phyloP scores from a whole-genome alignment of 2,329 filamentous ascomycete species.

The Scopulariopsis brevicaulis region DNA sequence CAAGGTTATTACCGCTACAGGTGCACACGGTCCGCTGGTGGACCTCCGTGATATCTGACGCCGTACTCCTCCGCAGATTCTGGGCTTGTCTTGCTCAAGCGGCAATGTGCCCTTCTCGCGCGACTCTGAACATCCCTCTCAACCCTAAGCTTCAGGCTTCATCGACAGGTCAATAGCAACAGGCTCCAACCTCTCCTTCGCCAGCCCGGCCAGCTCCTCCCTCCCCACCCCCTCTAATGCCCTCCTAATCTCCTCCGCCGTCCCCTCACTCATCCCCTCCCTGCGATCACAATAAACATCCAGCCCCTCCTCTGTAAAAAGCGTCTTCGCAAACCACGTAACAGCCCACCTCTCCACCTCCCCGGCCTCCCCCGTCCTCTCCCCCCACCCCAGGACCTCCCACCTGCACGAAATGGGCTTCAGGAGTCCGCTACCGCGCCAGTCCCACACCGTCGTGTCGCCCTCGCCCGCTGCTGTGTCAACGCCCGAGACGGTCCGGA shows the following conservation, averaged over 20 bases:
- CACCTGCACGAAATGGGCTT: constrained; percentile 64
- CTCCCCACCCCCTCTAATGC: constrained; percentile 33
- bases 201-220: not conserved
- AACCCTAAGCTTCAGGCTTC: not conserved
- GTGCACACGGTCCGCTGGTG: not conserved
- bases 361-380: constrained; percentile 27
- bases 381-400: constrained; percentile 72
- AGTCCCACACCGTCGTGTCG: constrained; percentile 47
- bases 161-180: constrained; percentile 3
- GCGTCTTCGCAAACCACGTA: constrained; percentile 72
- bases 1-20: not conserved
- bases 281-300: constrained; percentile 62
- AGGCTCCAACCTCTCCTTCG: not conserved
- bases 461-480: constrained; percentile 34
- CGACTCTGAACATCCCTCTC: not conserved
- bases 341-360: constrained; percentile 57
- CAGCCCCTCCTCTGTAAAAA: constrained; percentile 74
- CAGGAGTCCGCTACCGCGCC: constrained; percentile 68
- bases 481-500: constrained; percentile 53
- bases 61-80: not conserved
- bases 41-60: not conserved
- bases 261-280: constrained; percentile 46
- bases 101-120: not conserved
- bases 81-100: not conserved
- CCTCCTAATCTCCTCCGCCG: constrained; percentile 42